phyloP scores from a whole-genome alignment of 108 stramenopile genomes.

The Skeletonema tropicum region DNA sequence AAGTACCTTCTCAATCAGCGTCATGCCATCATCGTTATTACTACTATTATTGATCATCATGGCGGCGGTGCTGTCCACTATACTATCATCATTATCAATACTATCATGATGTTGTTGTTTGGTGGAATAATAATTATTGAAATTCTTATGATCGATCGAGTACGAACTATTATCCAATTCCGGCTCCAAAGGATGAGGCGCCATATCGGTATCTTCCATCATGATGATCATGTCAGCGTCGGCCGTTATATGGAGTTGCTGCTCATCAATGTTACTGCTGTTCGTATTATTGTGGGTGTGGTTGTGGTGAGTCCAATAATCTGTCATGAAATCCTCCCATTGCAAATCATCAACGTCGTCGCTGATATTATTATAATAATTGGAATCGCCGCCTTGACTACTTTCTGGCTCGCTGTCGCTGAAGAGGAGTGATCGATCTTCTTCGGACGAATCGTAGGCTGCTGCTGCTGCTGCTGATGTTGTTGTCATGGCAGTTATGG shows the following conservation, averaged over 20 bases:
- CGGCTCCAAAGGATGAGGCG: slow-evolving; percentile 35
- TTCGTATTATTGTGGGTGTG: not conserved
- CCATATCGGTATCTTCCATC: slow-evolving; percentile 37
- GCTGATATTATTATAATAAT: not conserved
- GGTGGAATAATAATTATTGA: too few species aligned
- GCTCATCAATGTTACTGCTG: not conserved
- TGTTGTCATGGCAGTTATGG: too few species aligned
- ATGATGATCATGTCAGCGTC: slow-evolving; percentile 13
- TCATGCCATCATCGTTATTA: too few species aligned
- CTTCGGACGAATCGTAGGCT: too few species aligned
- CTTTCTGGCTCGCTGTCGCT: slow-evolving; percentile 10
- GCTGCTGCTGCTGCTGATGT: too few species aligned
- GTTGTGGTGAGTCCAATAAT: slow-evolving; percentile 16
- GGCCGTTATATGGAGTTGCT: slow-evolving; percentile 1
- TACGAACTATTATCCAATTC: slow-evolving; percentile 17
- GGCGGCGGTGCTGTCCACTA: too few species aligned
- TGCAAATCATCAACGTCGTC: slow-evolving; percentile 6
- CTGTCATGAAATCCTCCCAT: slow-evolving; percentile 52
- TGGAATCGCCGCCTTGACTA: not conserved
- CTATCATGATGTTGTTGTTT: too few species aligned
- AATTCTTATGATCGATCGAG: too few species aligned
- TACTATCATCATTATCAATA: too few species aligned
- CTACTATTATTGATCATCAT: too few species aligned
- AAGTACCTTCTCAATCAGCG: not conserved
- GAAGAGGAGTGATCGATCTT: too few species aligned